A percentile compares a stretch with the other conserved stretches of the same genome.
These are phyloP conservation scores for Candida bentonensis DNA, from an alignment of 805 yeast species.

Conservation along the genomic window DNA sequence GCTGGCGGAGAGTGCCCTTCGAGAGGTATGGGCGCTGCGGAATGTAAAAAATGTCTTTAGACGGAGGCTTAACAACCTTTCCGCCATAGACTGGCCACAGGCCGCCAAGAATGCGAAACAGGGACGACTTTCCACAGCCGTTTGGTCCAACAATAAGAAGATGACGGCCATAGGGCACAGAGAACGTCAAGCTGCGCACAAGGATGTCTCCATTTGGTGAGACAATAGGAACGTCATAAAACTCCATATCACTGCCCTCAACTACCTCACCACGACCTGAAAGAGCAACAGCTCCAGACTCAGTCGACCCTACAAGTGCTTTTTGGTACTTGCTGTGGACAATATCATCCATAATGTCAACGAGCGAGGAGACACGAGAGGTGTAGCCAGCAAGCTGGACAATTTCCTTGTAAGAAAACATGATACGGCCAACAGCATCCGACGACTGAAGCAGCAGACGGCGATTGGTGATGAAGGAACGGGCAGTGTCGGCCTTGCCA, in stretches of 20 bases:
- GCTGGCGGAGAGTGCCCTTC: slow-evolving; percentile 69
- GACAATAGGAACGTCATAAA: slow-evolving; percentile 61
- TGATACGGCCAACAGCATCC: slow-evolving; percentile 74
- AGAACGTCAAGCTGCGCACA: slow-evolving; percentile 51
- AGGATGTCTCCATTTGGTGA: slow-evolving; percentile 76
- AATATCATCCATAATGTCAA: slow-evolving; percentile 44
- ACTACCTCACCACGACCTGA: slow-evolving; percentile 18
- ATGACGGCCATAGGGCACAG: slow-evolving; percentile 70
- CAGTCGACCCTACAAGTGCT: slow-evolving; percentile 9
- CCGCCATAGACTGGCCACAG: slow-evolving; percentile 70
- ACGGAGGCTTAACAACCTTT: slow-evolving; percentile 46
- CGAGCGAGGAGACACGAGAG: slow-evolving; percentile 55
- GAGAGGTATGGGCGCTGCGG: slow-evolving; percentile 89
- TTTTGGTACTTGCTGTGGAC: slow-evolving; percentile 23
- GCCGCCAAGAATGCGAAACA: slow-evolving; percentile 83
- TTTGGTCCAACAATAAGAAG: slow-evolving; percentile 87
- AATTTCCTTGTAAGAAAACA: slow-evolving; percentile 70
- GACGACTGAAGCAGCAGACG: slow-evolving; percentile 72
- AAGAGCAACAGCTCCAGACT: neutral
- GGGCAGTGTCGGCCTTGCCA: slow-evolving; percentile 7
- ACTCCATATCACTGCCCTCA: slow-evolving; percentile 46
- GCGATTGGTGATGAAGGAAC: slow-evolving; percentile 64
- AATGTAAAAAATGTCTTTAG: slow-evolving; percentile 63
- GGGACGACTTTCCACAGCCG: slow-evolving; percentile 90
- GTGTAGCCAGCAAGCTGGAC: slow-evolving; percentile 79